Percentiles rank a stretch among this genome's conserved stretches.
Evolutionary conservation across 805 yeast species (phyloP).

Genomic region (Zygoascus flipseniorum): DNA sequence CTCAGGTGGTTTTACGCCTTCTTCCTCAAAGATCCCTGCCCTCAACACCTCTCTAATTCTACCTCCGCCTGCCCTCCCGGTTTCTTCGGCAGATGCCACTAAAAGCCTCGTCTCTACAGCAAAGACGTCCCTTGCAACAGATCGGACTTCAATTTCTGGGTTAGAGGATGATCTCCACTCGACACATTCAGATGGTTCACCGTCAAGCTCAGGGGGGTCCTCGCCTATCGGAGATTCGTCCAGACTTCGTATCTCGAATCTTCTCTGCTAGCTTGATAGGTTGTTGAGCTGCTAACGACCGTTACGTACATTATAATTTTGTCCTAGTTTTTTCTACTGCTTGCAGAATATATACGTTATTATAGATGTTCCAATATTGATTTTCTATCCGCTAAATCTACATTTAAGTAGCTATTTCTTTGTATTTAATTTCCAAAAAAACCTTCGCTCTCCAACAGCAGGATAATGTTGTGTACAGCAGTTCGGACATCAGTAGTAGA

Average conservation of each 20-base stretch:
- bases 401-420: background rate
- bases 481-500: slow-evolving; percentile 52
- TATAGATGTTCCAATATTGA: too few relatives aligned
- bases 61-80: background rate
- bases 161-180: too few relatives aligned
- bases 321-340: too few relatives aligned
- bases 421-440: slow-evolving; percentile 43
- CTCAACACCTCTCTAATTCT: background rate
- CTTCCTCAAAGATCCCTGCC: background rate
- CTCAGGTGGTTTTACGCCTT: background rate
- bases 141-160: too few relatives aligned
- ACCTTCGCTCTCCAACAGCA: slow-evolving; percentile 73
- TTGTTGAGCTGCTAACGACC: too few relatives aligned
- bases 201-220: background rate
- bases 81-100: background rate
- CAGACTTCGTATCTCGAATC: background rate
- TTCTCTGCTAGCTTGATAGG: background rate
- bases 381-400: background rate
- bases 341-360: too few relatives aligned
- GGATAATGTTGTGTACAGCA: slow-evolving; percentile 65
- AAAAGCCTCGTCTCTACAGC: too few relatives aligned
- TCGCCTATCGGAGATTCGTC: background rate
- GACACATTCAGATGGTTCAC: too few relatives aligned
- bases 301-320: too few relatives aligned
- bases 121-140: too few relatives aligned